phyloP scores from a whole-genome alignment of 1,284 basidiomycete species.

The Boletellus deceptivus region DNA sequence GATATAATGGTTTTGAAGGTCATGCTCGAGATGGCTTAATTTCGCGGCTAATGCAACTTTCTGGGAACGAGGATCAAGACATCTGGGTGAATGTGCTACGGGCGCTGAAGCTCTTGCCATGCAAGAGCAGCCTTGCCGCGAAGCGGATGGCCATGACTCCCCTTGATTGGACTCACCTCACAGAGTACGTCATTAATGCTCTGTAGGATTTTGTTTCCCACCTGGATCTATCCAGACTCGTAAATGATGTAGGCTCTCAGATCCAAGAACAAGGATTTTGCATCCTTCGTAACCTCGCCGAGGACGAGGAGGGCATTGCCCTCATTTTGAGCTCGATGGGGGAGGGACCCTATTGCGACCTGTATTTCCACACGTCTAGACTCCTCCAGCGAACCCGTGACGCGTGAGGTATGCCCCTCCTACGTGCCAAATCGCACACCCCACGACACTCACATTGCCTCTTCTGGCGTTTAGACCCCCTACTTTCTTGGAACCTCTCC shows the following conservation, averaged over 20 bases:
- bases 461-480: constrained; percentile 57
- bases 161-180: constrained; percentile 60
- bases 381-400: constrained; percentile 49
- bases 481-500: constrained; percentile 62
- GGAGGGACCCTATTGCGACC: constrained; percentile 41
- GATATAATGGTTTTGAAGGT: constrained; percentile 8
- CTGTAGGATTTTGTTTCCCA: neutral
- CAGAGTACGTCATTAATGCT: constrained; percentile 40
- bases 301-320: constrained; percentile 58
- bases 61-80: constrained; percentile 50
- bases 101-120: constrained; percentile 77
- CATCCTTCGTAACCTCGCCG: constrained; percentile 61
- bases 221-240: constrained; percentile 37
- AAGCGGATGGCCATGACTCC: constrained; percentile 64
- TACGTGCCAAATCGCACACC: neutral
- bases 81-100: constrained; percentile 72
- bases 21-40: constrained; percentile 65
- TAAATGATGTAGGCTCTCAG: constrained; percentile 47
- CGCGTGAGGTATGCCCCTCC: constrained; percentile 44
- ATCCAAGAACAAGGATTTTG: constrained; percentile 68
- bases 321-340: constrained; percentile 56
- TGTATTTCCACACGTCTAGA: constrained; percentile 47
- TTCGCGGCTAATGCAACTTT: constrained; percentile 57
- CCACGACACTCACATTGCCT: neutral
- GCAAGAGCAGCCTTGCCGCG: constrained; percentile 54